Percentiles rank a stretch among this genome's conserved stretches.
Evolutionary conservation across 257 asterid genomes (phyloP).

Genomic region (Anisodus acutangulus): DNA sequence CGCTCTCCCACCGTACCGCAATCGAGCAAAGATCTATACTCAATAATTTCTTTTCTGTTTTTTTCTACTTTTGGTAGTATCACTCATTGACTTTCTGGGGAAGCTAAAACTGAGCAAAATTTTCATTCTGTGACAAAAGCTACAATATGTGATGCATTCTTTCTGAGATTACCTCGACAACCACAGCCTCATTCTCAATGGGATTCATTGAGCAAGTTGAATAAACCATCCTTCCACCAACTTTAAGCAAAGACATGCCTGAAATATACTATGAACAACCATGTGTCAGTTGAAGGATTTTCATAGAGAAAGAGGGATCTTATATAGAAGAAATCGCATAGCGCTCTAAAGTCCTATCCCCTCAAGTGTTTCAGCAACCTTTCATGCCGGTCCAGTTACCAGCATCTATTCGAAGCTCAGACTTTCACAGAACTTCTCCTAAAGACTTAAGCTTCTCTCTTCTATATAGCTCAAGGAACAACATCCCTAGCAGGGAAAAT

Average conservation of each 20-base stretch:
- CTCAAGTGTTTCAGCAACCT: not conserved
- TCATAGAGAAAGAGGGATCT: not conserved
- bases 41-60: slow-evolving; percentile 13
- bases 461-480: slow-evolving; percentile 17
- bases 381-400: slow-evolving; percentile 9
- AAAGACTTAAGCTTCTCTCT: not conserved
- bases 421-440: not conserved
- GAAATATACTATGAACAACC: slow-evolving; percentile 34
- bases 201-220: slow-evolving; percentile 79
- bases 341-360: not conserved
- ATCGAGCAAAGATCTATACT: not conserved
- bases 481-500: slow-evolving; percentile 3
- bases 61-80: not conserved
- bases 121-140: not conserved
- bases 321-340: not conserved
- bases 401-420: not conserved
- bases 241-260: slow-evolving; percentile 93
- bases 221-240: slow-evolving; percentile 68
- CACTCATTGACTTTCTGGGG: not conserved
- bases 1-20: not conserved
- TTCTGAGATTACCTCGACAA: slow-evolving; percentile 72
- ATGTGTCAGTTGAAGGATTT: slow-evolving; percentile 21
- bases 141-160: not conserved
- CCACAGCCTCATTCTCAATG: slow-evolving; percentile 95
- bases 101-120: not conserved